Conservation (phyloP, 2,329 filamentous ascomycete species). For the Nigrospora sphaerica region DNA sequence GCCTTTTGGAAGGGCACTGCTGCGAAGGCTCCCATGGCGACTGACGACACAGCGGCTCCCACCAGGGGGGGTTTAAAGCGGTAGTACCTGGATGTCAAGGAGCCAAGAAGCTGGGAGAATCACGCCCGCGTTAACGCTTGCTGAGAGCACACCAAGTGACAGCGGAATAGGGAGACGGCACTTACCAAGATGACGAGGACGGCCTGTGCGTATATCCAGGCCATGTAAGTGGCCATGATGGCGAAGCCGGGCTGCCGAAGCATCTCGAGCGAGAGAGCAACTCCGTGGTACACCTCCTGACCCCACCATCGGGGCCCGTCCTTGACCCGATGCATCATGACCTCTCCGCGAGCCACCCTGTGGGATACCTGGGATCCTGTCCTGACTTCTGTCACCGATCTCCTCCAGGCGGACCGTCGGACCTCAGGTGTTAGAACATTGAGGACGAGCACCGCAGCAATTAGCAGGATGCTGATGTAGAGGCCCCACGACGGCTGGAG, state of each 20-base stretch:
- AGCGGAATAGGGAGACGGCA: background rate
- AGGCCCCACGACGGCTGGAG: conserved; percentile 67
- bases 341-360: conserved; percentile 62
- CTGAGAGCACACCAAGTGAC: too few relatives aligned
- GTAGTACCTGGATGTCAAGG: conserved; percentile 64
- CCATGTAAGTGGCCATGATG: conserved; percentile 64
- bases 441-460: conserved; percentile 57
- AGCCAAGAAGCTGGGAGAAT: conserved; percentile 48
- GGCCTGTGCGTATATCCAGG: conserved; percentile 73
- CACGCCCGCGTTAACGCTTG: background rate
- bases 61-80: conserved; percentile 56
- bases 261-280: conserved; percentile 62
- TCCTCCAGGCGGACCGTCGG: conserved; percentile 59
- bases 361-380: conserved; percentile 43
- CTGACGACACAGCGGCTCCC: conserved; percentile 56
- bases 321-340: conserved; percentile 68
- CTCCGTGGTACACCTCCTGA: conserved; percentile 66
- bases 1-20: conserved; percentile 71
- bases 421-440: conserved; percentile 69
- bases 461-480: conserved; percentile 63
- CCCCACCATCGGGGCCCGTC: conserved; percentile 71
- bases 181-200: conserved; percentile 59
- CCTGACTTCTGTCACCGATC: conserved; percentile 60
- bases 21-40: conserved; percentile 61
- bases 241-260: conserved; percentile 66